These are phyloP conservation scores for Penicillium macrosclerotiorum DNA, from an alignment of 495 filamentous ascomycete species.

Conservation along the genomic window DNA sequence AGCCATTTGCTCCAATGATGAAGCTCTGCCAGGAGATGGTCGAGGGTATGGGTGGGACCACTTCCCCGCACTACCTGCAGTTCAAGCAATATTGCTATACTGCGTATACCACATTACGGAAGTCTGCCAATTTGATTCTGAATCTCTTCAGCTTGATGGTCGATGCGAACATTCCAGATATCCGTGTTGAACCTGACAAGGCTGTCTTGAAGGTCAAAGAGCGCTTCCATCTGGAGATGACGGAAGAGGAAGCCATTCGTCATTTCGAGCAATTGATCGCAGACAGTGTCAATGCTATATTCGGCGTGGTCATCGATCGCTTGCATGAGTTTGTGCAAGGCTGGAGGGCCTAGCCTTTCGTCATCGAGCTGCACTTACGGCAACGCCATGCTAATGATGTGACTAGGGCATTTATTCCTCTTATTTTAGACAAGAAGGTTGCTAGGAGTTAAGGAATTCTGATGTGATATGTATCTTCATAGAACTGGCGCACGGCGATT, in stretches of 20 bases:
- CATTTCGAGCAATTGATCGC: slow-evolving; percentile 85
- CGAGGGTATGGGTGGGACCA: slow-evolving; percentile 90
- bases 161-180: slow-evolving; percentile 94
- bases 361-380: neutral
- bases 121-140: slow-evolving; percentile 85
- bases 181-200: slow-evolving; percentile 87
- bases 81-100: slow-evolving; percentile 97
- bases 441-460: neutral
- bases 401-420: neutral
- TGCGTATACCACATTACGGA: slow-evolving; percentile 86
- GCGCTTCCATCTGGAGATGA: slow-evolving; percentile 86
- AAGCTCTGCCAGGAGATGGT: slow-evolving; percentile 98
- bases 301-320: slow-evolving; percentile 91
- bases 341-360: slow-evolving; percentile 62
- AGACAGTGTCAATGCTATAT: slow-evolving; percentile 81
- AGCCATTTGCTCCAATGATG: slow-evolving; percentile 94
- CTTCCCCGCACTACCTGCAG: slow-evolving; percentile 72
- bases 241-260: slow-evolving; percentile 88
- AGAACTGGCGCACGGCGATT: neutral
- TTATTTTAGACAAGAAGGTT: neutral
- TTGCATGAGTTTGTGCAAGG: slow-evolving; percentile 92
- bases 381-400: too few species aligned
- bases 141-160: slow-evolving; percentile 97
- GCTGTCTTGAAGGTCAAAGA: slow-evolving; percentile 93
- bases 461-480: neutral